Percentiles rank a stretch among this genome's conserved stretches.
phyloP scores from a whole-genome alignment of 73 alveolate genomes.

The Stentor coeruleus region DNA sequence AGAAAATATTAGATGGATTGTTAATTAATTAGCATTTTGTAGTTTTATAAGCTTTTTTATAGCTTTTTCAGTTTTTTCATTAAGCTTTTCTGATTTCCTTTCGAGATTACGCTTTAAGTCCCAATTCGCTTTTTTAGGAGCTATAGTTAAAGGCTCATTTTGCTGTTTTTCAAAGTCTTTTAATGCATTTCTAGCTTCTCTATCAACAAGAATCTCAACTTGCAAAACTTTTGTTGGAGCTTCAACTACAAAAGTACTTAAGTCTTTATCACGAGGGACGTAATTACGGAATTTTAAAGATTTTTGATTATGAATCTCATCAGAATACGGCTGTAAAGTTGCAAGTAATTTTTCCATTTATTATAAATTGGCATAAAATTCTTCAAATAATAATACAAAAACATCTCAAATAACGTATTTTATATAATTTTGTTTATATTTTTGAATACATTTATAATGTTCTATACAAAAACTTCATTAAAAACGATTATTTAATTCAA shows the following conservation, averaged over 20 bases:
- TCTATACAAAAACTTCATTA: too few species aligned
- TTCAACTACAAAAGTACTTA: neutral
- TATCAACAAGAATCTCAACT: neutral
- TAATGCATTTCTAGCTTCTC: neutral
- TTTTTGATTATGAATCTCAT: neutral
- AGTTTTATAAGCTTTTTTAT: neutral
- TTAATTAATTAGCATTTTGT: neutral
- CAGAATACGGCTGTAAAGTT: neutral
- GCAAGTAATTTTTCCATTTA: constrained; percentile 9
- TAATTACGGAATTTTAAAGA: neutral
- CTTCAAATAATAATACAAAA: too few species aligned
- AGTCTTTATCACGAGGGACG: neutral
- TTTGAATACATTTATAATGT: too few species aligned
- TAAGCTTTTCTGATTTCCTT: neutral
- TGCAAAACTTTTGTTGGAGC: constrained; percentile 12
- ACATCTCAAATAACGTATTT: too few species aligned
- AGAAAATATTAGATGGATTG: too few species aligned
- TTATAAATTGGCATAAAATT: too few species aligned
- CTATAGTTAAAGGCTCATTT: constrained; percentile 2
- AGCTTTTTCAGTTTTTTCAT: neutral
- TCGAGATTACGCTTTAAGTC: constrained; percentile 12
- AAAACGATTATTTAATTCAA: too few species aligned
- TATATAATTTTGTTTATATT: too few species aligned
- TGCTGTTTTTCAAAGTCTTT: constrained; percentile 15
- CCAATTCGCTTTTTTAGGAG: constrained; percentile 10